phyloP scores from a whole-genome alignment of 2,329 filamentous ascomycete species.

The Didymella lethalis region DNA sequence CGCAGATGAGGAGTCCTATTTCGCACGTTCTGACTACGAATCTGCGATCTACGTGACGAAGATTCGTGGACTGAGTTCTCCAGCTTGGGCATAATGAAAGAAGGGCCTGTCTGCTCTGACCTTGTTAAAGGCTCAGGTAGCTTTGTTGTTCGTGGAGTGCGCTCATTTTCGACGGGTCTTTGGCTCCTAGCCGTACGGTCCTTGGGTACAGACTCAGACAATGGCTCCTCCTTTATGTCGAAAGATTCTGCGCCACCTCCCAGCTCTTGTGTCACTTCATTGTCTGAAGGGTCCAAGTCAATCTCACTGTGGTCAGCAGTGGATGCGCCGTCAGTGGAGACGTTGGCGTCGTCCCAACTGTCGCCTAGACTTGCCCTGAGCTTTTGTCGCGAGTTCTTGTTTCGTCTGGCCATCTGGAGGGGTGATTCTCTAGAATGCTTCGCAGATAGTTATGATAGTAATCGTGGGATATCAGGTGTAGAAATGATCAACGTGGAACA shows the following conservation, averaged over 20 bases:
- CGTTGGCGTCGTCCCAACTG: slow-evolving; percentile 47
- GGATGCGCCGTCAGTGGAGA: slow-evolving; percentile 39
- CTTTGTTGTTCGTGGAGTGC: slow-evolving; percentile 23
- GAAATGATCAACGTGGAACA: background rate
- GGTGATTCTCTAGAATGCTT: background rate
- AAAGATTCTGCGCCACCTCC: slow-evolving; percentile 23
- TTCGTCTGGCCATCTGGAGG: slow-evolving; percentile 10
- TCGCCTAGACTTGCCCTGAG: slow-evolving; percentile 42
- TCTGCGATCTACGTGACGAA: slow-evolving; percentile 33
- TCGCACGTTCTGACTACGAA: slow-evolving; percentile 25
- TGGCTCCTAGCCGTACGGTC: slow-evolving; percentile 17
- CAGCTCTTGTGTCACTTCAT: slow-evolving; percentile 28
- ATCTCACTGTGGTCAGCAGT: slow-evolving; percentile 35
- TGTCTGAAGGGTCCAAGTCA: slow-evolving; percentile 34
- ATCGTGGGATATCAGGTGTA: background rate
- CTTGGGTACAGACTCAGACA: slow-evolving; percentile 18
- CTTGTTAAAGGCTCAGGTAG: slow-evolving; percentile 21
- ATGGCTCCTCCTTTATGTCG: slow-evolving; percentile 17
- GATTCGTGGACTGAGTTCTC: slow-evolving; percentile 33
- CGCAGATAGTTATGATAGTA: background rate
- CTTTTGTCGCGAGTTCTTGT: slow-evolving; percentile 26
- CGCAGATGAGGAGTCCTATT: slow-evolving; percentile 15
- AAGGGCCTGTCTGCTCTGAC: slow-evolving; percentile 44
- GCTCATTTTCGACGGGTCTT: slow-evolving; percentile 11
- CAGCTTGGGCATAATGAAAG: slow-evolving; percentile 55